Evolutionary conservation across 805 yeast species (phyloP), one percentile per base, ranked within the genome.

Genomic region (Spathaspora arborariae): DNA sequence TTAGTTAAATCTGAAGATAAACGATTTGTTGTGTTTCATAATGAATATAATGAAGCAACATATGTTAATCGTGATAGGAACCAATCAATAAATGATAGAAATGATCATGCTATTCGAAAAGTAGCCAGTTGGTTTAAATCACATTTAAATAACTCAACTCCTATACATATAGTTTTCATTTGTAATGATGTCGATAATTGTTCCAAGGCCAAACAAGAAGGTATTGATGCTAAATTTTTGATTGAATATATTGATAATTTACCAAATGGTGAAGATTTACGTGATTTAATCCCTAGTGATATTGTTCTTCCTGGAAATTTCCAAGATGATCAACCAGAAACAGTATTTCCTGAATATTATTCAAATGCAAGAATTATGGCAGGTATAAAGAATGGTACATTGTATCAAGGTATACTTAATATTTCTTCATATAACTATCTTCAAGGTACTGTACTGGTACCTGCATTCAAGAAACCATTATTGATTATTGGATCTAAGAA

Each of bases 1-100:
- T 69, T 94, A 16, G 82, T 88, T 24, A 84, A 87, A 55, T 74
- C 79, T 39, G 88, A 83, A 45, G 86, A 79, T 34, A 94, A 94
- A 65, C 74, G 97, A 50, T 88, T 90, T 58, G 80, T 87, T 33
- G 94, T 94, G 2, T 94, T 88, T 66, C 97, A 94, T 67, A 94
- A 94, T 67, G 98, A 92, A 65, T 94, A 90, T 65, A 79, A 79
- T 54, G 79, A 80, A 51, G 79, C 76, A 8, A 88, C 97, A 0
- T 86, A 74, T 62, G 73, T 83, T 4, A 72, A 72, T 24, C 79
- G 97, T 57, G 62, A 67, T 26, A 71, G 71, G 34, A 79, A 80
- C 43, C 97, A 94, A 65, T 59, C 84, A 9, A 84, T 87, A 52
- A 89, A 92, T 59, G 98, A 92, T 64, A 77, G 92, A 61, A 92